A percentile compares a stretch with the other conserved stretches of the same genome.
Conservation (phyloP, 1,139 yeast genomes). For the Magnusiomyces suaveolens region DNA sequence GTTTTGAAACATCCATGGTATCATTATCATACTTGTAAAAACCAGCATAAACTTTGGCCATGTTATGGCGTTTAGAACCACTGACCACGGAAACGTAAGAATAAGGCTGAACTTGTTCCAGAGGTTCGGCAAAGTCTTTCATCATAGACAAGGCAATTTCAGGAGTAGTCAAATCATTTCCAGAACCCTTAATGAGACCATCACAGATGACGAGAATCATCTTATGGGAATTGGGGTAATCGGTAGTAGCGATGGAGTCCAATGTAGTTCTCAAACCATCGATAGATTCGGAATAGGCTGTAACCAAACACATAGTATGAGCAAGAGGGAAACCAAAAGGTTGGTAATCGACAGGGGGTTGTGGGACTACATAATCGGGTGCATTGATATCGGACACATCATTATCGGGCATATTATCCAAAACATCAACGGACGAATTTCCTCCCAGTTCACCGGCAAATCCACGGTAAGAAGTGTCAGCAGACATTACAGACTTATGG, state of each 20-base stretch:
- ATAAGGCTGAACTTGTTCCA: conserved; percentile 63
- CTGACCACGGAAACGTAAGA: conserved; percentile 93
- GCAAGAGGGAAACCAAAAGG: conserved; percentile 85
- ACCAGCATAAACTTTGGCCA: conserved; percentile 86
- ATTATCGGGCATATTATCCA: conserved; percentile 13
- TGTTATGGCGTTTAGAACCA: conserved; percentile 86
- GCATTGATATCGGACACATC: conserved; percentile 27
- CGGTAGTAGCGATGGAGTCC: conserved; percentile 87
- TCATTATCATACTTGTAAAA: conserved; percentile 71
- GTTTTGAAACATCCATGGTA: conserved; percentile 69
- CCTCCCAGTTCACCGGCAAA: conserved; percentile 17
- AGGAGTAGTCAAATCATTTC: conserved; percentile 77
- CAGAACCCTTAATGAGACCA: conserved; percentile 89
- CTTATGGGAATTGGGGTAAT: conserved; percentile 90
- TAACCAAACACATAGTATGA: conserved; percentile 73
- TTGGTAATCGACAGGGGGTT: conserved; percentile 81
- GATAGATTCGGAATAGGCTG: conserved; percentile 90
- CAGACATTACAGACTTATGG: conserved; percentile 14
- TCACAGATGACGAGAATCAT: conserved; percentile 78
- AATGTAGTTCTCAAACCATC: conserved; percentile 76
- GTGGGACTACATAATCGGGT: conserved; percentile 70
- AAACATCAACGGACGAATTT: conserved; percentile 27
- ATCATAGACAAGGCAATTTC: conserved; percentile 81
- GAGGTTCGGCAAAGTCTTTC: conserved; percentile 66
- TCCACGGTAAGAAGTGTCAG: conserved; percentile 26